These are phyloP conservation scores for Solanum megistacrolobum DNA, from an alignment of 257 asterid species.

Conservation along the genomic window DNA sequence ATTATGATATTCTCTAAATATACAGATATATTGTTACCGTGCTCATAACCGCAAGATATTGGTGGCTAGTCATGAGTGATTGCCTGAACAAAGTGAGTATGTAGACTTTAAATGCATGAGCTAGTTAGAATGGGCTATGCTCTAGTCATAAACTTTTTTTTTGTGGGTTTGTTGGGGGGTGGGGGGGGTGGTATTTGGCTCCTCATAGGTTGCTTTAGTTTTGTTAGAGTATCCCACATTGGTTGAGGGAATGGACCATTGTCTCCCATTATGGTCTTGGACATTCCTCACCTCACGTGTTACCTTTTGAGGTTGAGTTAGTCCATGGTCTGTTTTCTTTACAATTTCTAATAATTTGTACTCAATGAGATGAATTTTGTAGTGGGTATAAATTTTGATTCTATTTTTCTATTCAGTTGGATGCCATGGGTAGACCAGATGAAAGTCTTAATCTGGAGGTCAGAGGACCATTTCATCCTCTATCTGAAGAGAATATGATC, in stretches of 20 bases:
- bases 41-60: not conserved
- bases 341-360: not conserved
- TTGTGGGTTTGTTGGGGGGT: not conserved
- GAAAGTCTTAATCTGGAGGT: slow-evolving; percentile 87
- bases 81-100: not conserved
- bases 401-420: slow-evolving; percentile 56
- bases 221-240: not conserved
- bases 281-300: not conserved
- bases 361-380: not conserved
- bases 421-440: slow-evolving; percentile 93
- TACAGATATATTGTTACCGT: not conserved
- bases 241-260: not conserved
- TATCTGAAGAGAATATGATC: slow-evolving; percentile 65
- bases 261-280: not conserved
- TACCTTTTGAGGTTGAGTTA: not conserved
- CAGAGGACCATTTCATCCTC: slow-evolving; percentile 79
- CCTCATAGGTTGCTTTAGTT: not conserved
- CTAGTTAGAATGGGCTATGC: not conserved
- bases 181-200: not conserved
- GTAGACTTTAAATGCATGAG: not conserved
- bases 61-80: not conserved
- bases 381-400: not conserved
- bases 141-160: not conserved
- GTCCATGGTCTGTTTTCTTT: not conserved
- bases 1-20: not conserved